Evolutionary conservation across 2,329 filamentous ascomycete species (phyloP), one percentile per base, ranked within the genome.

Genomic region (Neofusicoccum parvum): DNA sequence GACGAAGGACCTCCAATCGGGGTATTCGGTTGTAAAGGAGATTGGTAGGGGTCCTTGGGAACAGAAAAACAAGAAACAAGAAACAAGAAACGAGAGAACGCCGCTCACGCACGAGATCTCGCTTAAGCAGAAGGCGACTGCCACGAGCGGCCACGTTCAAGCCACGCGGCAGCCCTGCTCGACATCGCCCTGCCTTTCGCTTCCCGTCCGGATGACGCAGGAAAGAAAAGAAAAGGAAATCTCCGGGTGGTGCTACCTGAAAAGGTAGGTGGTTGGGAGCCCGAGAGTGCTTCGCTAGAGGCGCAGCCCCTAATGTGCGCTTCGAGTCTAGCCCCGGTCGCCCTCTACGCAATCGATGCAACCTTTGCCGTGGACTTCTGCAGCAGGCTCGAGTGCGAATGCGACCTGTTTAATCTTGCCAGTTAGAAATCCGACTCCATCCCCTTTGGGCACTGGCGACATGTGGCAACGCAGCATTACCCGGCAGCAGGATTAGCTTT

Each of bases 271-370:
- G 45, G 43, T 12, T 60, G 43, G 27, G 32, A 48, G 32, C 11
- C 37, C 39, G 17, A 20, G n/a, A 15, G 27, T 46, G 56, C 27
- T 11, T 48, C 56, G 56, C 56, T 48, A 59, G 41, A 36, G 54
- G 54, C 54, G 41, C 54, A 46, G 41, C 54, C 53, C 56, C 56
- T 48, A 60, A 27, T 48, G n/a, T 23, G 41, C 41, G 37, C 23
- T 60, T 60, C 32, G 27, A 48, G 56, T 23, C 56, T 60, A 60
- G 56, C 56, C 56, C 48, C 54, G 56, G 56, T 23, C 43, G 56
- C 56, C 56, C 17, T 60, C 56, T 60, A 60, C 56, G 56, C 56
- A 48, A 60, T 60, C 56, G 56, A 60, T 60, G 56, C 56, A 60
- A 60, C 56, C 43, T 37, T 60, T 60, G 56, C 56, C 56, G 56